Evolutionary conservation across 192 early-diverging fungal species (phyloP), one percentile per base, ranked within the genome.

Genomic region (Coemansia sp.): DNA sequence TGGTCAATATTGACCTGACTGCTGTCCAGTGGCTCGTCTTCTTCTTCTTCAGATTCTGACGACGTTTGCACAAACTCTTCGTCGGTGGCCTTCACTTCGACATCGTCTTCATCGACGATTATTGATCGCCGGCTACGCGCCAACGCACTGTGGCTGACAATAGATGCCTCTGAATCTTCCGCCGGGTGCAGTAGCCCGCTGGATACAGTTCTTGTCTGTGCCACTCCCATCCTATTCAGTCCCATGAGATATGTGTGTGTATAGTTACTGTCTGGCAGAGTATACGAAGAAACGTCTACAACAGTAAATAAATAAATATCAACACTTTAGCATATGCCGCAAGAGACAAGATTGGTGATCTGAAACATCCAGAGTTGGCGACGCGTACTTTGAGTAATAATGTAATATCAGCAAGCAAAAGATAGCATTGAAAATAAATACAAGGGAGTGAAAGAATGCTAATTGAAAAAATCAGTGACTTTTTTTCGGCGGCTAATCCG

Each of bases 71-170:
- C 36, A 23, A 39, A 21, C 34, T 61, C 37, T 25, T 61, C 59
- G 4, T 61, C 59, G 12, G 55, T 8, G 5, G 29, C 14, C 7
- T 23, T 58, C 23, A 17, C 15, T 17, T 32, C 51, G 25, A 55
- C 29, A 19, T 61, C 59, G 34, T 61, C 59, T 11, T 61, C 37
- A 31, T 36, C 59, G n/a, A 39, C 37, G 19, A 61, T 23, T 39
- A 61, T 61, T 14, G 59, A 21, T 25, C 59, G 59, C 37, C 59
- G 59, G 59, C 59, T 61, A 23, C 59, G 32, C 36, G 59, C 19
- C 36, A 19, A 25, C 36, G n/a, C 59, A 8, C 37, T 17, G n/a
- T 14, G 32, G 36, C 36, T 39, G 21, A n/a, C 29, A 19, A 48
- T 5, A 5, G 51, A 27, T 2, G 51, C 12, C 15, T 12, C 36